These are phyloP conservation scores for Pseudogymnoascus destructans DNA, from an alignment of 2,329 filamentous ascomycete genomes.

Conservation along the genomic window DNA sequence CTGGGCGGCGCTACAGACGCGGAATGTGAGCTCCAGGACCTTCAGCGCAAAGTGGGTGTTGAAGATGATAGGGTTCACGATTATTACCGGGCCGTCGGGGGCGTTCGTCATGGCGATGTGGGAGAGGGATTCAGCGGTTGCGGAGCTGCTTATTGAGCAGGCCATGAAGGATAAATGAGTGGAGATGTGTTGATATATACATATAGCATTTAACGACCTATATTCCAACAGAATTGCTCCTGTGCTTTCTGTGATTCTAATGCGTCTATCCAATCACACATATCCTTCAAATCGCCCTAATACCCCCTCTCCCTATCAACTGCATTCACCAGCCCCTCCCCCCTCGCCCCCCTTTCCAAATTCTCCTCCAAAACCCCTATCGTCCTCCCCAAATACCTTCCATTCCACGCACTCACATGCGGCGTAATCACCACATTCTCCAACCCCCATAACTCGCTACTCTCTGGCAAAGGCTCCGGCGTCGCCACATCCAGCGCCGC, in stretches of 20 bases:
- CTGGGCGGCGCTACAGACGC: background rate
- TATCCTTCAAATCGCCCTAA: conserved; percentile 24
- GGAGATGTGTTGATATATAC: background rate
- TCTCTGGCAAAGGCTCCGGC: conserved; percentile 48
- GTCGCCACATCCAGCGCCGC: conserved; percentile 57
- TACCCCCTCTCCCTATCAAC: conserved; percentile 50
- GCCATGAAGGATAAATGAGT: conserved; percentile 5
- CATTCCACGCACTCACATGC: conserved; percentile 45
- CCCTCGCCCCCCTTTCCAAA: conserved; percentile 37
- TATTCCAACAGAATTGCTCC: background rate
- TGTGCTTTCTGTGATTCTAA: background rate
- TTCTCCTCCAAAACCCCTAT: conserved; percentile 47
- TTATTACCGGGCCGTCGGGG: background rate
- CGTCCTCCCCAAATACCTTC: conserved; percentile 41
- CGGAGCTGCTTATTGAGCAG: background rate
- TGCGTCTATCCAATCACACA: background rate
- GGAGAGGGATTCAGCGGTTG: conserved; percentile 1
- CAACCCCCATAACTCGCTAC: conserved; percentile 48
- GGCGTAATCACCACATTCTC: conserved; percentile 51
- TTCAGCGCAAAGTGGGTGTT: background rate
- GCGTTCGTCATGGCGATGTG: conserved; percentile 7
- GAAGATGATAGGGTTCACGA: background rate
- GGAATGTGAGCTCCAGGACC: conserved; percentile 1
- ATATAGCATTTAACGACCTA: background rate
- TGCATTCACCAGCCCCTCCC: conserved; percentile 45